Percentiles rank a stretch among this genome's conserved stretches.
Evolutionary conservation across 2,329 filamentous ascomycete species (phyloP).

Genomic region (Scolecobasidium constrictum): DNA sequence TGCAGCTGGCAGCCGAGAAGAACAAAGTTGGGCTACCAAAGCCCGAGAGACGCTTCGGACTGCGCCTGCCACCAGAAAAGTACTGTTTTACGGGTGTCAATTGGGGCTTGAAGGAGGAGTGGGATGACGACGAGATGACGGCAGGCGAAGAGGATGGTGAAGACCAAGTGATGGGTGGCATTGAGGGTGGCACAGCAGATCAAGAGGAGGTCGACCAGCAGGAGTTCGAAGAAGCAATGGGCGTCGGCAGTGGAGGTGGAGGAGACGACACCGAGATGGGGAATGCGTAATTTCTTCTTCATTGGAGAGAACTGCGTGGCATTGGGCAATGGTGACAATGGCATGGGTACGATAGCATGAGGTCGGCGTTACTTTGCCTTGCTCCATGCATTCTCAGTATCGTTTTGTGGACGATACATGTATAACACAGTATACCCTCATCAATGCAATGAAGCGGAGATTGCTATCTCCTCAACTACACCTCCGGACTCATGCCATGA

Average conservation of each 20-base stretch:
- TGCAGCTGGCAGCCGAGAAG: slow-evolving; percentile 60
- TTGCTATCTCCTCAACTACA: no score
- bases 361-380: no score
- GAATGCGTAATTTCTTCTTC: slow-evolving; percentile 18
- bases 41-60: slow-evolving; percentile 45
- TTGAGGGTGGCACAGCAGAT: slow-evolving; percentile 18
- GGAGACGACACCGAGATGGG: slow-evolving; percentile 20
- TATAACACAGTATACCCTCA: no score
- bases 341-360: no score
- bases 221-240: slow-evolving; percentile 18
- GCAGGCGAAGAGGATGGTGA: slow-evolving; percentile 33
- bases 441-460: no score
- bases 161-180: slow-evolving; percentile 16
- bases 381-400: no score
- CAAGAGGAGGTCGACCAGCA: slow-evolving; percentile 10
- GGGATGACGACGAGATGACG: slow-evolving; percentile 31
- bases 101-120: slow-evolving; percentile 47
- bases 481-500: no score
- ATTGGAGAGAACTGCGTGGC: no score
- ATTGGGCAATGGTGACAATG: no score
- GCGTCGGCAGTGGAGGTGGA: slow-evolving; percentile 14
- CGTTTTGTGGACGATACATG: no score
- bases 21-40: slow-evolving; percentile 54
- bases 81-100: slow-evolving; percentile 48
- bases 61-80: slow-evolving; percentile 50